Percentiles rank a stretch among this genome's conserved stretches.
Evolutionary conservation across 225 moss, liverwort and hornwort genomes (phyloP).

Genomic region (Asterella californica): DNA sequence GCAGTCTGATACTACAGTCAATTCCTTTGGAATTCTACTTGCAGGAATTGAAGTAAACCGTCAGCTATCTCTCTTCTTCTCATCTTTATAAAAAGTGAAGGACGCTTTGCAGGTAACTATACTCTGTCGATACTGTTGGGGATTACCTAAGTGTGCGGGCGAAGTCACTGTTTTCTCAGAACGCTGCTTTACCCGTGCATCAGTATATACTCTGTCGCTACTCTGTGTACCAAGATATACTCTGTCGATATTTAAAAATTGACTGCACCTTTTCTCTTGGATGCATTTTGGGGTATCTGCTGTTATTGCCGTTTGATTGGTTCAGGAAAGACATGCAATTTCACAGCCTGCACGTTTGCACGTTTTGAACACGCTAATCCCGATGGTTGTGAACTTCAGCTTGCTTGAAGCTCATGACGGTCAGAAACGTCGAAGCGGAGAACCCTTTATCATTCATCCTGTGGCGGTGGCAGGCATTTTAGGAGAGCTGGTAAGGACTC

Average conservation of each 20-base stretch:
- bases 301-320: not conserved
- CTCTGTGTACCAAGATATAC: too few species aligned
- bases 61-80: constrained; percentile 73
- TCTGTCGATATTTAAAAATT: not conserved
- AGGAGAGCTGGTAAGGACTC: constrained; percentile 68
- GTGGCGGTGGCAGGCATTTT: constrained; percentile 92
- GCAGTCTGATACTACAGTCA: not conserved
- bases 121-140: too few species aligned
- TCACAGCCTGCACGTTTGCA: too few species aligned
- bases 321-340: too few species aligned
- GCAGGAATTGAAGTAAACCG: constrained; percentile 77
- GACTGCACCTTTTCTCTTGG: not conserved
- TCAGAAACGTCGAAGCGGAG: constrained; percentile 92
- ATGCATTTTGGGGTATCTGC: not conserved
- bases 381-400: constrained; percentile 37
- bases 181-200: too few species aligned
- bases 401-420: constrained; percentile 96
- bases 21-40: not conserved
- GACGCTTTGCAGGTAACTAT: constrained; percentile 88
- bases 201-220: too few species aligned
- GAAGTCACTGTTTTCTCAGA: too few species aligned
- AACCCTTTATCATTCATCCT: constrained; percentile 95
- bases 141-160: too few species aligned
- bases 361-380: too few species aligned
- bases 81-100: constrained; percentile 89